A percentile compares a stretch with the other conserved stretches of the same genome.
These are phyloP conservation scores for Marchantia polymorpha DNA, from an alignment of 225 moss, liverwort and hornwort species.

Conservation along the genomic window DNA sequence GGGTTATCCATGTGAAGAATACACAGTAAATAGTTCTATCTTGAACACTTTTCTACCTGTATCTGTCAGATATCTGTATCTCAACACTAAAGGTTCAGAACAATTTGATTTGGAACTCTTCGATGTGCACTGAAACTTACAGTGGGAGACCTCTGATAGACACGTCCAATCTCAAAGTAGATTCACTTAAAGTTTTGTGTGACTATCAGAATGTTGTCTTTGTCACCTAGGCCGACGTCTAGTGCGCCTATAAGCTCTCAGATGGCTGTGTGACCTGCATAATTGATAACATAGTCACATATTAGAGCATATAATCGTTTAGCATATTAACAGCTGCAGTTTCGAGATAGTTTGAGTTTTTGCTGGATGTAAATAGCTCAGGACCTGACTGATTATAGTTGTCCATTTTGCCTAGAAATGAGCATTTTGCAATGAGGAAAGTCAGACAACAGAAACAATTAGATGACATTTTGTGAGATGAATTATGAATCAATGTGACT, in stretches of 20 bases:
- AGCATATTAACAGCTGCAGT: too few species aligned
- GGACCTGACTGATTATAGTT: not conserved
- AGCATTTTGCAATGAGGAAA: not conserved
- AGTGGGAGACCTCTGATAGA: not conserved
- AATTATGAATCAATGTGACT: not conserved
- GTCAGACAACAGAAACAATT: not conserved
- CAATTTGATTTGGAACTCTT: too few species aligned
- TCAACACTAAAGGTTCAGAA: not conserved
- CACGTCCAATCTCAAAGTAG: not conserved
- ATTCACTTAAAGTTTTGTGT: not conserved
- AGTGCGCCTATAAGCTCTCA: too few species aligned
- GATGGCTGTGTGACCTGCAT: too few species aligned
- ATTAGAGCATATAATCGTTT: too few species aligned
- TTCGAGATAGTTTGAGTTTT: not conserved
- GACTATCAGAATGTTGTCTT: too few species aligned
- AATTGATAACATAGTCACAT: too few species aligned
- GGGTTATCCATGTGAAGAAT: slow-evolving; percentile 9
- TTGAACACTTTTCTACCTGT: not conserved
- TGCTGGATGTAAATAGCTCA: not conserved
- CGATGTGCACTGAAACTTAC: not conserved
- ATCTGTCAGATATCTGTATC: too few species aligned
- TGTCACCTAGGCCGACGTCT: too few species aligned
- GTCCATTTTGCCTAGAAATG: not conserved
- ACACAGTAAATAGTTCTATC: not conserved
- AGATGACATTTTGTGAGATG: not conserved